phyloP scores from a whole-genome alignment of 345 rosid species.

The Stellera chamaejasme region DNA sequence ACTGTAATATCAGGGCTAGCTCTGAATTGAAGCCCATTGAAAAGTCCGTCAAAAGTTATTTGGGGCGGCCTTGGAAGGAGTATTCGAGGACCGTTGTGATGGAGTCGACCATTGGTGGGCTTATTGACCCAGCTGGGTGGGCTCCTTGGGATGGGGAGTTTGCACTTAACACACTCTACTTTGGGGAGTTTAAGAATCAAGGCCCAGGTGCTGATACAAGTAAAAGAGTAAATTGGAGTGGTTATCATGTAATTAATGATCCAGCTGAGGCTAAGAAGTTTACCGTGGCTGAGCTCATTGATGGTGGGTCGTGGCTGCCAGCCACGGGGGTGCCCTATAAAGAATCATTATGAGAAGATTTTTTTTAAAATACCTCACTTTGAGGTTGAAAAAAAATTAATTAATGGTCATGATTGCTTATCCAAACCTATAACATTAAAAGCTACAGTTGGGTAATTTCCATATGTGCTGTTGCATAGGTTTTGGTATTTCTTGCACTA shows the following conservation, averaged over 20 bases:
- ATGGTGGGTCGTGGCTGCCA: slow-evolving; percentile 70
- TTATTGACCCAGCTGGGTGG: slow-evolving; percentile 75
- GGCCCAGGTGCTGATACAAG: slow-evolving; percentile 66
- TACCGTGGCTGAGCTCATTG: slow-evolving; percentile 62
- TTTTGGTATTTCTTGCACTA: too few species aligned
- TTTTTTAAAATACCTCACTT: too few species aligned
- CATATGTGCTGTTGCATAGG: too few species aligned
- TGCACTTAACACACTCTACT: slow-evolving; percentile 61
- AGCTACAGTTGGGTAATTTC: too few species aligned
- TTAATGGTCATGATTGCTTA: too few species aligned
- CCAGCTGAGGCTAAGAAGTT: slow-evolving; percentile 52
- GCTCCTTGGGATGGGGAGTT: slow-evolving; percentile 56
- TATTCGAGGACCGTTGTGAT: slow-evolving; percentile 62
- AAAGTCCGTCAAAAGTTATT: slow-evolving; percentile 38
- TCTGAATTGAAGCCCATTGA: slow-evolving; percentile 43
- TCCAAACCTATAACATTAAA: too few species aligned
- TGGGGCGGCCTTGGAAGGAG: slow-evolving; percentile 84
- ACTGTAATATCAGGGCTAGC: slow-evolving; percentile 41
- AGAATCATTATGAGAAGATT: slow-evolving; percentile 33
- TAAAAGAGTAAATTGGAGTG: slow-evolving; percentile 56
- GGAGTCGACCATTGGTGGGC: slow-evolving; percentile 54
- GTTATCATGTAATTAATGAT: slow-evolving; percentile 42
- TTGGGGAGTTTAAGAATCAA: slow-evolving; percentile 60
- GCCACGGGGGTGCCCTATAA: slow-evolving; percentile 59
- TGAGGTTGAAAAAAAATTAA: too few species aligned